Conservation (phyloP, 495 filamentous ascomycete genomes). For the Oidiodendron maius region DNA sequence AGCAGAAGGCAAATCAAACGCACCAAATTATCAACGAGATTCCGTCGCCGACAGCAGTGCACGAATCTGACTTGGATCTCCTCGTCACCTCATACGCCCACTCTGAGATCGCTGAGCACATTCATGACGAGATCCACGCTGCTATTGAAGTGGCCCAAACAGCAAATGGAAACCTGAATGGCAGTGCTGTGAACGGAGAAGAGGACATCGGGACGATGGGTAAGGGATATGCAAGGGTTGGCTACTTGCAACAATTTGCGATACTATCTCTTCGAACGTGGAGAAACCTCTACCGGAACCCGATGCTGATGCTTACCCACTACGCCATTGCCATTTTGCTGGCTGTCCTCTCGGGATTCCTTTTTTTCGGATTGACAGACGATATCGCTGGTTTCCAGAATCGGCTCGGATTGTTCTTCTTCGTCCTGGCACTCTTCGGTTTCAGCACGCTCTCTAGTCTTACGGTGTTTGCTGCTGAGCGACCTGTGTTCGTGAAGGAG, state of each 20-base stretch:
- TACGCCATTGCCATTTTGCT: constrained; percentile 97
- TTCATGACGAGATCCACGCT: constrained; percentile 75
- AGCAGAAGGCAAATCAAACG: constrained; percentile 53
- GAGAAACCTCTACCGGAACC: constrained; percentile 96
- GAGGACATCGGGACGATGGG: constrained; percentile 46
- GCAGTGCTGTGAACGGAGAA: constrained; percentile 39
- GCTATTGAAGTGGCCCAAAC: constrained; percentile 52
- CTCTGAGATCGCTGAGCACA: constrained; percentile 71
- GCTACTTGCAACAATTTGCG: constrained; percentile 72
- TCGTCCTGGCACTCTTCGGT: constrained; percentile 89
- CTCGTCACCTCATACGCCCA: constrained; percentile 67
- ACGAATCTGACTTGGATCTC: constrained; percentile 74
- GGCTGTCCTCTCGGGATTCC: constrained; percentile 86
- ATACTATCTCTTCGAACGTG: constrained; percentile 90
- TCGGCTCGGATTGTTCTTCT: constrained; percentile 96
- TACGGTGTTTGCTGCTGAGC: constrained; percentile 88
- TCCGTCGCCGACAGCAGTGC: constrained; percentile 57
- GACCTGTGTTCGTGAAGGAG: constrained; percentile 89
- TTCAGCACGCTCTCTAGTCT: constrained; percentile 93
- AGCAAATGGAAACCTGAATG: constrained; percentile 68
- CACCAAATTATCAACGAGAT: constrained; percentile 63
- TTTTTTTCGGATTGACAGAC: constrained; percentile 94
- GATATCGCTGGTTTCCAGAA: constrained; percentile 98
- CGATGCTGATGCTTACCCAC: constrained; percentile 97
- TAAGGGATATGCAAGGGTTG: constrained; percentile 76